Base-by-base conservation (phyloP, 2,329 filamentous ascomycete species). In the Boeremia lycopersici region DNA sequence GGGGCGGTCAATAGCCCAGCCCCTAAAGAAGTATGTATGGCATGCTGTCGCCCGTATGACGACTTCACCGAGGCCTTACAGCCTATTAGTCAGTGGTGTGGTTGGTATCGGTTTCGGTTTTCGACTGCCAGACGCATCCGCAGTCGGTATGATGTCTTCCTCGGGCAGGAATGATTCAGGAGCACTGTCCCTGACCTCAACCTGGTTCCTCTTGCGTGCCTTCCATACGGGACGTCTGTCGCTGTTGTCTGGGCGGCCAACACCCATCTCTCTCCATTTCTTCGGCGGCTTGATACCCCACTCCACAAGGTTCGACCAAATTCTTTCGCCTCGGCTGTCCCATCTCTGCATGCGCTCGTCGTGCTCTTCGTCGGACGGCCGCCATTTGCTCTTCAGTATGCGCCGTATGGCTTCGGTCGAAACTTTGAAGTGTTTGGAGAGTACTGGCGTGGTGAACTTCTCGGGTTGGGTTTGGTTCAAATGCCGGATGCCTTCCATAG, bases 401-500 rank as follows among this genome's bases (percentile, higher is more conserved):
- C 95, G 85, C 10, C 93, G 86, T 55, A 98, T 90, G 0, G 87
- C 90, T 72, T 99, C 95, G 2, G 90, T 81, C 0, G 91, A 92
- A n/a, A 97, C 81, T 73, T 92, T 82, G 76, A 98, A 99, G 64
- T 91, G 86, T 1, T 86, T 70, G 0, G 93, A 86, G 12, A 98
- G 85, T 30, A 86, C 82, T 13, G 82, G 75, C 0, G 89, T 96
- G 4, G 88, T 89, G 77, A 92, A 97, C 53, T 83, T 81, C 2
- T 89, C 82, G 0, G 93, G 91, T 59, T 91, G 88, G 64, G 91
- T 87, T 25, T 83, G 79, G 73, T 97, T 86, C 30, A 99, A 80
- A 17, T 90, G 88, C 36, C 92, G 87, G 64, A 99, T 96, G 36
- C 92, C 93, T n/a, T 90, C 88, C 29, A 97, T 80, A 1, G 93